Percentiles rank a stretch among this genome's conserved stretches.
Conservation (phyloP, 1,139 yeast genomes). For the Yamadazyma songkhlaensis region DNA sequence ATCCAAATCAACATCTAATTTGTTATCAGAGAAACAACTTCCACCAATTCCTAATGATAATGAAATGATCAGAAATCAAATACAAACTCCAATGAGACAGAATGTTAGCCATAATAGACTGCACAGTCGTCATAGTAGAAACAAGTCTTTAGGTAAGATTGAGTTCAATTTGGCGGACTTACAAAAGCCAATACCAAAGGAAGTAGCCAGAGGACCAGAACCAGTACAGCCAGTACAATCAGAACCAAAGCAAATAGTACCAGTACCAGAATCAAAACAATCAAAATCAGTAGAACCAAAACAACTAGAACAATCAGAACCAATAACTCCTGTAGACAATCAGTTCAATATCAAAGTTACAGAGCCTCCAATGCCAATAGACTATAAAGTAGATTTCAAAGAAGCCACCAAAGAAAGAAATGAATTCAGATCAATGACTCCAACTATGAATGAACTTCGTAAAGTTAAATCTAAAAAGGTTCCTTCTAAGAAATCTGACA, state of each 20-base stretch:
- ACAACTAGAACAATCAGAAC: constrained; percentile 7
- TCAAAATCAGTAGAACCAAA: background rate
- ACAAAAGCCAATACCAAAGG: constrained; percentile 3
- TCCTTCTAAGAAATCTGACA: constrained; percentile 7
- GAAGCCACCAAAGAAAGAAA: constrained; percentile 22
- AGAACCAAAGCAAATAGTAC: no score
- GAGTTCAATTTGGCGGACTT: constrained; percentile 23
- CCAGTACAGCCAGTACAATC: background rate
- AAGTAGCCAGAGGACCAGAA: background rate
- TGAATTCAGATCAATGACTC: constrained; percentile 9
- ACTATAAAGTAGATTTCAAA: constrained; percentile 42
- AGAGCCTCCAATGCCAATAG: constrained; percentile 39
- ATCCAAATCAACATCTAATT: constrained; percentile 23
- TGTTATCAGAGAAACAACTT: constrained; percentile 12
- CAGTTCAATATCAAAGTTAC: constrained; percentile 23
- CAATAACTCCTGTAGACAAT: no score
- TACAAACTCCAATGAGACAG: constrained; percentile 29
- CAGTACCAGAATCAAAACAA: background rate
- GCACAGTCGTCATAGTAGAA: constrained; percentile 30
- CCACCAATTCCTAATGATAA: constrained; percentile 16
- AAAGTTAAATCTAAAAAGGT: constrained; percentile 3
- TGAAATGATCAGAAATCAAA: constrained; percentile 17
- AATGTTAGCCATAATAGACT: constrained; percentile 8
- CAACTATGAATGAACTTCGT: constrained; percentile 13
- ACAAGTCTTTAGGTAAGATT: constrained; percentile 39